Evolutionary conservation across 768 basidiomycete genomes (phyloP), one percentile per base, ranked within the genome.

Genomic region (Suillus variegatus): DNA sequence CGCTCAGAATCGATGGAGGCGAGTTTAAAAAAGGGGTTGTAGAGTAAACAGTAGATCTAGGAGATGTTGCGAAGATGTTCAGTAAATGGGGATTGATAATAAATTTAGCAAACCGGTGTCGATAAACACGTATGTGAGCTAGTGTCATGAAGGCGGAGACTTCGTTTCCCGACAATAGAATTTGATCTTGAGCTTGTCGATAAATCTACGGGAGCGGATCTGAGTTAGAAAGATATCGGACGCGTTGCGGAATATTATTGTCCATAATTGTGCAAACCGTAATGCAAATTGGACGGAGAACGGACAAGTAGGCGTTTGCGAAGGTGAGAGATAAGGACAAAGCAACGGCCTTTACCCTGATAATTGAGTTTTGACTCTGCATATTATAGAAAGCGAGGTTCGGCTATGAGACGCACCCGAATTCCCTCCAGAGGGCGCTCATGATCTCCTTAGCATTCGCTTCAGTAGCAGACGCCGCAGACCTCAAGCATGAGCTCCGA

Each of bases 211-310:
- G 36, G 88, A 82, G 12, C 85, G 82, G 41, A 87, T 89, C 70
- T 92, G 88, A 14, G 83, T 75, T 40, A 92, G 85, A 70, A 95
- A 94, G 16, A 85, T 71, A 12, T 89, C 86, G 0, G 88, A 85
- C 3, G 88, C 88, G 72, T 95, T 95, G 36, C 88, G 87, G 43
- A 95, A 83, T 88, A 96, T 91, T 69, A 95, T 89, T 3, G 94
- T 90, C 95, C 94, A 96, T 8, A 97, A 72, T 91, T 93, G 14
- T 16, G 66, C 46, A 20, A 16, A 62, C 13, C 25, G 9, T 40
- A 56, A 46, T 68, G 8, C 25, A 28, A 49, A 63, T 9, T 55
- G 32, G 51, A 57, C 3, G 60, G 54, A 40, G 3, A 20, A 35
- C 13, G n/a, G 55, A 38, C 16, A 2, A 18, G 14, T 40, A 16